Evolutionary conservation across 2,329 filamentous ascomycete genomes (phyloP).

Genomic region (Microsporum audouinii): DNA sequence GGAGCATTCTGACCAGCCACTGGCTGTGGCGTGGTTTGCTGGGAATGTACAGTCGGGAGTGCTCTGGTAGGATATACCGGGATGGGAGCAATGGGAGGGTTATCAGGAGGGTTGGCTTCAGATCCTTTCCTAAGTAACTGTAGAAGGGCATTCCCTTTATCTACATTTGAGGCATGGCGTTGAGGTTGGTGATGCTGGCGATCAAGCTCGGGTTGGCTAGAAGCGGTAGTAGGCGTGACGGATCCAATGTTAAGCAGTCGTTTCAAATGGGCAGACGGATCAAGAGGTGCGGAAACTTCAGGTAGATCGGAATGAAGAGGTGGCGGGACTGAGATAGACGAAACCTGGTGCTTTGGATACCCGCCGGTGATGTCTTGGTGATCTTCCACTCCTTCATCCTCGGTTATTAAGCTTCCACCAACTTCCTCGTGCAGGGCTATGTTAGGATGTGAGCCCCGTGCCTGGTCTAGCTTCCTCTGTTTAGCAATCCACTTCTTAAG

Average conservation of each 20-base stretch:
- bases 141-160: slow-evolving; percentile 43
- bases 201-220: background rate
- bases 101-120: slow-evolving; percentile 21
- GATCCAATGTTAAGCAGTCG: slow-evolving; percentile 33
- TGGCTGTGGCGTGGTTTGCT: slow-evolving; percentile 2
- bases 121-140: slow-evolving; percentile 42
- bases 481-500: slow-evolving; percentile 84
- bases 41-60: background rate
- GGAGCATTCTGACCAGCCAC: background rate
- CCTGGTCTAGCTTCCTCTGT: slow-evolving; percentile 61
- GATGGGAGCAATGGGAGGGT: slow-evolving; percentile 17
- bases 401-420: slow-evolving; percentile 12
- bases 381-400: slow-evolving; percentile 16
- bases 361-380: slow-evolving; percentile 9
- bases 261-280: slow-evolving; percentile 44
- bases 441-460: slow-evolving; percentile 36
- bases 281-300: slow-evolving; percentile 29
- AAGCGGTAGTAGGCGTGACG: slow-evolving; percentile 14
- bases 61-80: background rate
- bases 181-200: slow-evolving; percentile 8
- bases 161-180: slow-evolving; percentile 12
- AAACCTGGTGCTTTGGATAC: slow-evolving; percentile 15
- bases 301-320: slow-evolving; percentile 30
- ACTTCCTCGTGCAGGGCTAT: slow-evolving; percentile 36
- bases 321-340: slow-evolving; percentile 10